Evolutionary conservation across 257 asterid species (phyloP).

Genomic region (Rubia yunnanensis): DNA sequence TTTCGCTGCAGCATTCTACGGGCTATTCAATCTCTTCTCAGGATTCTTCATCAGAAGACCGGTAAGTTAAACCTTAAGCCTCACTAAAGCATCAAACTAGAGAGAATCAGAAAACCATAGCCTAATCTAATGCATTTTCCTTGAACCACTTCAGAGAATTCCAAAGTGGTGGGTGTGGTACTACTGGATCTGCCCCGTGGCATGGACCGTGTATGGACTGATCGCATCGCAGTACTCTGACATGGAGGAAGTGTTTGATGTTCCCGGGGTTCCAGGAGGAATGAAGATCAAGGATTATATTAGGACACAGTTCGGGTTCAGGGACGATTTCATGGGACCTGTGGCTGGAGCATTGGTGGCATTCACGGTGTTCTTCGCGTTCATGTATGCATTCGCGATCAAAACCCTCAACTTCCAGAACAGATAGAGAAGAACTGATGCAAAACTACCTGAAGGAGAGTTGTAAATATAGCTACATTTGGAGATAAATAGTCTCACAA

Average conservation of each 20-base stretch:
- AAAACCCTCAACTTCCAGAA: background rate
- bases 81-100: background rate
- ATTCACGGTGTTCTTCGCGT: background rate
- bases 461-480: constrained; percentile 10
- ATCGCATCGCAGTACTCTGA: constrained; percentile 84
- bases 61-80: constrained; percentile 38
- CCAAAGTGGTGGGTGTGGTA: constrained; percentile 98
- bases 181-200: constrained; percentile 89
- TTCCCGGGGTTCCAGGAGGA: constrained; percentile 27
- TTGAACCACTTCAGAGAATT: constrained; percentile 49
- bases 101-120: background rate
- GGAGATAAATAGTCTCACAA: background rate
- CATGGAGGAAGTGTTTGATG: constrained; percentile 29
- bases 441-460: background rate
- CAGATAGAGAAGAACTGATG: background rate
- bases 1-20: constrained; percentile 67
- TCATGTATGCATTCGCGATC: background rate
- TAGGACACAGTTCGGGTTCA: constrained; percentile 51
- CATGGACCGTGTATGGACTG: constrained; percentile 88
- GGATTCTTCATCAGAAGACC: constrained; percentile 78
- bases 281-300: constrained; percentile 51
- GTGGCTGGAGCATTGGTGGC: constrained; percentile 24
- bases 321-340: constrained; percentile 41
- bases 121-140: background rate
- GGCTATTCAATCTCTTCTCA: constrained; percentile 69